A percentile compares a stretch with the other conserved stretches of the same genome.
These are phyloP conservation scores for Eurotiales sp. DNA, from an alignment of 2,329 filamentous ascomycete genomes.

Conservation along the genomic window DNA sequence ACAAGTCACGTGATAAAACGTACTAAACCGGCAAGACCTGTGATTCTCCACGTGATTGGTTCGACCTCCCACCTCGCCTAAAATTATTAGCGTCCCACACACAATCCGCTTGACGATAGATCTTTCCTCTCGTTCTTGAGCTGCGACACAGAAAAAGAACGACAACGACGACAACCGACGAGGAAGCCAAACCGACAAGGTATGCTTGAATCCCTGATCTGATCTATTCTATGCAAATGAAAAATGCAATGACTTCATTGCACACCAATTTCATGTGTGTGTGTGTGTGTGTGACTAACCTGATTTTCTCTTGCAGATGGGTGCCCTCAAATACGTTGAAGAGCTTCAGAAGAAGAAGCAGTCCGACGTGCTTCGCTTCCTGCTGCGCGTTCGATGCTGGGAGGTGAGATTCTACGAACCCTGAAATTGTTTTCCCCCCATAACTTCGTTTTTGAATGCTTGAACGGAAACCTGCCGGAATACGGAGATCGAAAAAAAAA, in stretches of 20 bases:
- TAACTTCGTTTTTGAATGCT: slow-evolving; percentile 11
- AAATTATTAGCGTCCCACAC: slow-evolving; percentile 44
- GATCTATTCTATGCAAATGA: not conserved
- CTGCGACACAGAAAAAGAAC: slow-evolving; percentile 23
- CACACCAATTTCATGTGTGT: not conserved
- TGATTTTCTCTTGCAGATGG: slow-evolving; percentile 62
- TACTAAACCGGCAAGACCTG: too few relatives aligned
- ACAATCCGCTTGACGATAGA: slow-evolving; percentile 28
- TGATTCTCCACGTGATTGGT: slow-evolving; percentile 5
- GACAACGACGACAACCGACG: slow-evolving; percentile 41
- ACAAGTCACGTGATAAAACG: not conserved
- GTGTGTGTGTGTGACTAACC: slow-evolving; percentile 17
- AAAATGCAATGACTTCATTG: too few relatives aligned
- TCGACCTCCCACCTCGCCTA: slow-evolving; percentile 27
- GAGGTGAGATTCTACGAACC: slow-evolving; percentile 60
- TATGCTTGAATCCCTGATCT: slow-evolving; percentile 23
- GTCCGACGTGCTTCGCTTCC: slow-evolving; percentile 99
- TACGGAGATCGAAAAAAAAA: slow-evolving; percentile 10
- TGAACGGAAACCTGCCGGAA: slow-evolving; percentile 15
- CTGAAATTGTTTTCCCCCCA: too few relatives aligned
- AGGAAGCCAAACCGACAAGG: slow-evolving; percentile 44
- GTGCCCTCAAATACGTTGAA: slow-evolving; percentile 99
- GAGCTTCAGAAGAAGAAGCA: slow-evolving; percentile 99
- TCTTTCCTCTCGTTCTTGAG: slow-evolving; percentile 32
- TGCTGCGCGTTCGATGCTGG: slow-evolving; percentile 99